phyloP scores from a whole-genome alignment of 371 early-diverging fungal genomes.

The Nematocida displodere region DNA sequence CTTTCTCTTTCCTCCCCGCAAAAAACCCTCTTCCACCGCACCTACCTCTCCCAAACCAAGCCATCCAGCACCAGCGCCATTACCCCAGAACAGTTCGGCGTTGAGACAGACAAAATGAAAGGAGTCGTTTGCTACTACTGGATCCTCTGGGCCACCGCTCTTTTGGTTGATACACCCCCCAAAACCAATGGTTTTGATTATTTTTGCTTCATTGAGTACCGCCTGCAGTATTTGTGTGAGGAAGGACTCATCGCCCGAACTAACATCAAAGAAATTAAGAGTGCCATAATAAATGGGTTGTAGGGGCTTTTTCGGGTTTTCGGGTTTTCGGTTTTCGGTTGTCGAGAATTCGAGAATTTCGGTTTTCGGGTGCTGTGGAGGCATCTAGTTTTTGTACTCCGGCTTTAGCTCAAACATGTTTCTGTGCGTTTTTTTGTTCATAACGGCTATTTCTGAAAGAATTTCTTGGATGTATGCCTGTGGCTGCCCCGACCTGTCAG shows the following conservation, averaged over 20 bases:
- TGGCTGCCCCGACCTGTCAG: conserved; percentile 65
- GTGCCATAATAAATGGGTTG: too few species aligned
- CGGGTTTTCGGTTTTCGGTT: too few species aligned
- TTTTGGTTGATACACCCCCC: not conserved
- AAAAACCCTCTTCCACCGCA: conserved; percentile 1
- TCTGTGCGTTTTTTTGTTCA: conserved; percentile 65
- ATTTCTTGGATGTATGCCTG: conserved; percentile 66
- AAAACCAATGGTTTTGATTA: not conserved
- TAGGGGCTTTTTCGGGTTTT: too few species aligned
- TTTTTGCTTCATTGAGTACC: not conserved
- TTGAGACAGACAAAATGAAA: conserved; percentile 10
- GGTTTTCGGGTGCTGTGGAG: too few species aligned
- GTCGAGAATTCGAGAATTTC: too few species aligned
- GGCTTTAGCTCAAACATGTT: conserved; percentile 64
- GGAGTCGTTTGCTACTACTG: conserved; percentile 10
- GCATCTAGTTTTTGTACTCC: conserved; percentile 59
- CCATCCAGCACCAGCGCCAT: too few species aligned
- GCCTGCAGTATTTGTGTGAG: not conserved
- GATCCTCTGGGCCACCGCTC: conserved; percentile 19
- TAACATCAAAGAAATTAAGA: not conserved
- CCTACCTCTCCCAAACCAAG: conserved; percentile 1
- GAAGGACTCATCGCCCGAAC: not conserved
- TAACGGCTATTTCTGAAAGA: conserved; percentile 62
- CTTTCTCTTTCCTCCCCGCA: not conserved
- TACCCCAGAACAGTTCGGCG: not conserved